Conservation (phyloP, 257 asterid genomes). For the Handroanthus guayacan region DNA sequence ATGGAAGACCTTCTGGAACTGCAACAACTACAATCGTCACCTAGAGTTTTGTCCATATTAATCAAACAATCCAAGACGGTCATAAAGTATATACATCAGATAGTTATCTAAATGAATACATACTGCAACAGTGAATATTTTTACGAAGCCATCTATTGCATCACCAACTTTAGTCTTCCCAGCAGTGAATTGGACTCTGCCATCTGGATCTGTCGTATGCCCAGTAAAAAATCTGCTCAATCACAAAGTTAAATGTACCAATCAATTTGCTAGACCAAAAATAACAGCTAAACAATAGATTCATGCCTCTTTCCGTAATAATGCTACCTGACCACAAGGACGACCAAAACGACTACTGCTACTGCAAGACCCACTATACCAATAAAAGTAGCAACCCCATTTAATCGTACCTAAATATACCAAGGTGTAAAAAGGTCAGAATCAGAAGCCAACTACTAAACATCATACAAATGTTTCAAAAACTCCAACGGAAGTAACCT, state of each 20-base stretch:
- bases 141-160: slow-evolving; percentile 76
- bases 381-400: slow-evolving; percentile 96
- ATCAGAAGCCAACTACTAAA: slow-evolving; percentile 27
- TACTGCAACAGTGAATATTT: slow-evolving; percentile 95
- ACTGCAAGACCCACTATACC: slow-evolving; percentile 88
- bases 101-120: slow-evolving; percentile 38
- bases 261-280: slow-evolving; percentile 17
- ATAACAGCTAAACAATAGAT: slow-evolving; percentile 5
- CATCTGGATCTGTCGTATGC: slow-evolving; percentile 65
- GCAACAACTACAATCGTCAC: slow-evolving; percentile 97
- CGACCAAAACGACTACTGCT: slow-evolving; percentile 67
- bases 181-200: slow-evolving; percentile 59
- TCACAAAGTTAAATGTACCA: slow-evolving; percentile 22
- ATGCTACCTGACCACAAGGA: slow-evolving; percentile 75
- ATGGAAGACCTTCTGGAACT: slow-evolving; percentile 97
- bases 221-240: slow-evolving; percentile 77
- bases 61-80: slow-evolving; percentile 31
- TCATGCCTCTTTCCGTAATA: background rate
- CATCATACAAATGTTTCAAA: slow-evolving; percentile 12
- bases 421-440: slow-evolving; percentile 33
- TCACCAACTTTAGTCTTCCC: slow-evolving; percentile 73
- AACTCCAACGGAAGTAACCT: slow-evolving; percentile 53
- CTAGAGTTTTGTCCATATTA: slow-evolving; percentile 46
- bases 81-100: background rate
- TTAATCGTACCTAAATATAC: slow-evolving; percentile 74